phyloP scores from a whole-genome alignment of 164 flowering plant species.

The Echeveria elegans region DNA sequence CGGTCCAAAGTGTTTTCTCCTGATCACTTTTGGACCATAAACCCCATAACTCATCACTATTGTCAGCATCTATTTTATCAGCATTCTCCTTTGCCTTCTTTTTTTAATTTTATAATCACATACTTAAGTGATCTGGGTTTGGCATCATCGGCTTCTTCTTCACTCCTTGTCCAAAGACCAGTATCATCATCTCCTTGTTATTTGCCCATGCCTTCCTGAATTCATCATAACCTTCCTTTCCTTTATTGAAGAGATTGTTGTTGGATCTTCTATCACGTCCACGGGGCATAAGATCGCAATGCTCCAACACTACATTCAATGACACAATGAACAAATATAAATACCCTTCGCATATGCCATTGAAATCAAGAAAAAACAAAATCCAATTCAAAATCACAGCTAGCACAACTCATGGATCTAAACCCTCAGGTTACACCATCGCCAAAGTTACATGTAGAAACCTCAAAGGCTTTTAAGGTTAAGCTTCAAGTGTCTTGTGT shows the following conservation, averaged over 20 bases:
- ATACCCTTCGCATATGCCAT: too few species aligned
- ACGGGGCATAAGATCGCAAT: conserved; percentile 53
- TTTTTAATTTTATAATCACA: conserved; percentile 56
- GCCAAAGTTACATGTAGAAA: too few species aligned
- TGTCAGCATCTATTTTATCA: conserved; percentile 79
- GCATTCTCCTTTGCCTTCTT: conserved; percentile 62
- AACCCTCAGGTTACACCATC: too few species aligned
- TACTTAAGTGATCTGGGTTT: conserved; percentile 27
- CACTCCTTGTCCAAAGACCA: conserved; percentile 79
- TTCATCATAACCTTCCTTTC: conserved; percentile 47
- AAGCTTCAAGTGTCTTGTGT: too few species aligned
- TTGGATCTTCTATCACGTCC: conserved; percentile 24
- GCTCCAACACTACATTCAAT: conserved; percentile 23
- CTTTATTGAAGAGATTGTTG: conserved; percentile 81
- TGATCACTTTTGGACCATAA: conserved; percentile 91
- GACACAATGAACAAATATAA: too few species aligned
- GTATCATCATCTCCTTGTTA: conserved; percentile 58
- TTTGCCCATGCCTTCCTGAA: conserved; percentile 61
- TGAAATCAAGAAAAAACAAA: too few species aligned
- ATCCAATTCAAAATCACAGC: too few species aligned
- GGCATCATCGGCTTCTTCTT: conserved; percentile 48
- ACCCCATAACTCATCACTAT: conserved; percentile 83
- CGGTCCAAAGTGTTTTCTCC: conserved; percentile 96
- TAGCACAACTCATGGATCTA: too few species aligned
- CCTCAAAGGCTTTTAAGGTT: too few species aligned